A percentile compares a stretch with the other conserved stretches of the same genome.
These are phyloP conservation scores for Salvia hispanica DNA, from an alignment of 257 asterid genomes.

Conservation along the genomic window DNA sequence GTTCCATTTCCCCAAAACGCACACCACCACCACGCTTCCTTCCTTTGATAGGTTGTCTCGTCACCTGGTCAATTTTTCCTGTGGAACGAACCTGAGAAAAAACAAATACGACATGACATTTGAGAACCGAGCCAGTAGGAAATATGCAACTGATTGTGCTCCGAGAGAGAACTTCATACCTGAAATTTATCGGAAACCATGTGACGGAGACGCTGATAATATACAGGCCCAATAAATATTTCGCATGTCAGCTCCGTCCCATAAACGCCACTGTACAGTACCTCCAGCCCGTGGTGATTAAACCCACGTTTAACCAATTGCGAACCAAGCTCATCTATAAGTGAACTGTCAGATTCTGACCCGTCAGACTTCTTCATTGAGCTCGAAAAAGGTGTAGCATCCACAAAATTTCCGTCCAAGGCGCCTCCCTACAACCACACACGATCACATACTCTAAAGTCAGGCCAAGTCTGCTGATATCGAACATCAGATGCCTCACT, in stretches of 20 bases:
- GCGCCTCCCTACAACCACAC: constrained; percentile 76
- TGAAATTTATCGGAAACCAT: constrained; percentile 98
- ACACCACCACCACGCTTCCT: constrained; percentile 97
- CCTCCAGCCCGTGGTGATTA: constrained; percentile 87
- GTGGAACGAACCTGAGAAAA: constrained; percentile 87
- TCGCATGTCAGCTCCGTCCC: constrained; percentile 90
- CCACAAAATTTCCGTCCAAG: constrained; percentile 75
- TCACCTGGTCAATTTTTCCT: constrained; percentile 77
- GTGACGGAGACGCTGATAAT: constrained; percentile 95
- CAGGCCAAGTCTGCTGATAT: background rate
- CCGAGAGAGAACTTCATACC: constrained; percentile 43
- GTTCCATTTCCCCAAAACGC: constrained; percentile 99
- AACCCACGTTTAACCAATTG: constrained; percentile 68
- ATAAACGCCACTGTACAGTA: constrained; percentile 85
- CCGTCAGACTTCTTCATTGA: constrained; percentile 43
- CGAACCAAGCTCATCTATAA: constrained; percentile 85
- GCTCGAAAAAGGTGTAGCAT: constrained; percentile 87
- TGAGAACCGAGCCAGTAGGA: background rate
- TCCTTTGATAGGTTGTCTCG: constrained; percentile 94
- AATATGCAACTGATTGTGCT: background rate
- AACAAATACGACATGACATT: background rate
- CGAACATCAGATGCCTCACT: background rate
- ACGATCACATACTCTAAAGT: constrained; percentile 15
- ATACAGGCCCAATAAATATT: constrained; percentile 95
- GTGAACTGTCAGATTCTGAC: constrained; percentile 57